A percentile compares a stretch with the other conserved stretches of the same genome.
phyloP scores from a whole-genome alignment of 495 filamentous ascomycete genomes.

The Schizothecium vesticola region DNA sequence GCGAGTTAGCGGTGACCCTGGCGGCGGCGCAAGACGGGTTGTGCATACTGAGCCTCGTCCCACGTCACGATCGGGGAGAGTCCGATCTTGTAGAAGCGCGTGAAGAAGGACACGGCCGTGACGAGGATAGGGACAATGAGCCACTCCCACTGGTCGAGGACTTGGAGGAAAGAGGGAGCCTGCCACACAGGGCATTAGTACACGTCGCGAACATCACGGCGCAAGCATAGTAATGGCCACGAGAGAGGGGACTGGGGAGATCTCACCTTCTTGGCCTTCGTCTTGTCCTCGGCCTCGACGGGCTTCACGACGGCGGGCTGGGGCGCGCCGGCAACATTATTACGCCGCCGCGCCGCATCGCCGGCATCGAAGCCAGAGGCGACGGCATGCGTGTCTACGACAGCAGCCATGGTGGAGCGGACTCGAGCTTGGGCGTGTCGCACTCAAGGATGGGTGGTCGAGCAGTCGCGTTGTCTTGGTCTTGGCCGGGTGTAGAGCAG shows the following conservation, averaged over 20 bases:
- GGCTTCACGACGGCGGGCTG: conserved; percentile 37
- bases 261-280: conserved; percentile 58
- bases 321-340: conserved; percentile 49
- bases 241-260: not conserved
- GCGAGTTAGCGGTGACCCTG: conserved; percentile 24
- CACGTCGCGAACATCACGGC: not conserved
- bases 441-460: not conserved
- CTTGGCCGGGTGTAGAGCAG: conserved; percentile 9
- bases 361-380: conserved; percentile 64
- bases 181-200: conserved; percentile 21
- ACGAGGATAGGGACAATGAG: conserved; percentile 84
- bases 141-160: conserved; percentile 76
- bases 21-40: conserved; percentile 2
- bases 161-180: conserved; percentile 51
- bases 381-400: conserved; percentile 41
- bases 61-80: conserved; percentile 94
- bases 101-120: conserved; percentile 86
- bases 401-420: conserved; percentile 40
- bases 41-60: conserved; percentile 94
- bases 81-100: conserved; percentile 91
- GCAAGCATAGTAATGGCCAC: not conserved
- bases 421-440: not conserved
- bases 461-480: conserved; percentile 3
- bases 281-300: conserved; percentile 55
- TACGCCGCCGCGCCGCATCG: conserved; percentile 69